These are phyloP conservation scores for Erucastrum elatum DNA, from an alignment of 345 rosid species.

Conservation along the genomic window DNA sequence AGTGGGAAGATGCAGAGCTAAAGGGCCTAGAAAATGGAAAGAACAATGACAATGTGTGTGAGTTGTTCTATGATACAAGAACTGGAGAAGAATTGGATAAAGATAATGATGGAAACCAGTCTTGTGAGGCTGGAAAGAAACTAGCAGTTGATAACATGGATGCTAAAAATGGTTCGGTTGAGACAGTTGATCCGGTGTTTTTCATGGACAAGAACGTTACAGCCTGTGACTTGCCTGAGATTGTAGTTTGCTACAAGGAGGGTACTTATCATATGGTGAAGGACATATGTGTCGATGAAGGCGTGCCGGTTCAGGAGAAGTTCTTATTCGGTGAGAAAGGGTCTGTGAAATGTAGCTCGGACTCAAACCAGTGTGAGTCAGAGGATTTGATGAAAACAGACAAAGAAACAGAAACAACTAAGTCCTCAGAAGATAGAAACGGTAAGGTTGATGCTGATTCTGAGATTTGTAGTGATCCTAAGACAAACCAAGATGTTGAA, in stretches of 20 bases:
- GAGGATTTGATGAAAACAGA: slow-evolving; percentile 21
- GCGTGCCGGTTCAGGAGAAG: slow-evolving; percentile 55
- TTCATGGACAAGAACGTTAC: slow-evolving; percentile 58
- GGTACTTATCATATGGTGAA: slow-evolving; percentile 55
- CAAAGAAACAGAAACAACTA: slow-evolving; percentile 4
- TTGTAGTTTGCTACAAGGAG: slow-evolving; percentile 70
- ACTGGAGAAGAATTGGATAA: slow-evolving; percentile 30
- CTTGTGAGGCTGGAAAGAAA: slow-evolving; percentile 9
- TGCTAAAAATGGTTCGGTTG: slow-evolving; percentile 34
- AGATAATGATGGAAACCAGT: slow-evolving; percentile 21
- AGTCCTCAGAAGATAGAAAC: slow-evolving; percentile 10
- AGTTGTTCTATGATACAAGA: slow-evolving; percentile 39
- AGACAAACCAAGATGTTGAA: slow-evolving; percentile 13
- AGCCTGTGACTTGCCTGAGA: slow-evolving; percentile 61
- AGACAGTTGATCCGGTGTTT: slow-evolving; percentile 44
- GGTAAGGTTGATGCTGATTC: slow-evolving; percentile 3
- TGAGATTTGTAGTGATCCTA: slow-evolving; percentile 16
- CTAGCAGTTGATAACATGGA: not conserved
- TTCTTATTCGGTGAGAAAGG: slow-evolving; percentile 49
- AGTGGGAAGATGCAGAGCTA: slow-evolving; percentile 37
- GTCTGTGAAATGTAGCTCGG: slow-evolving; percentile 35
- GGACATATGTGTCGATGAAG: slow-evolving; percentile 82
- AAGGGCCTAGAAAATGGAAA: slow-evolving; percentile 38
- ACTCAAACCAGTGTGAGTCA: slow-evolving; percentile 29
- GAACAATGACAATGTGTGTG: slow-evolving; percentile 3